Evolutionary conservation across 2,329 filamentous ascomycete genomes (phyloP), one percentile per base, ranked within the genome.

Genomic region (Xylariaceae sp.): DNA sequence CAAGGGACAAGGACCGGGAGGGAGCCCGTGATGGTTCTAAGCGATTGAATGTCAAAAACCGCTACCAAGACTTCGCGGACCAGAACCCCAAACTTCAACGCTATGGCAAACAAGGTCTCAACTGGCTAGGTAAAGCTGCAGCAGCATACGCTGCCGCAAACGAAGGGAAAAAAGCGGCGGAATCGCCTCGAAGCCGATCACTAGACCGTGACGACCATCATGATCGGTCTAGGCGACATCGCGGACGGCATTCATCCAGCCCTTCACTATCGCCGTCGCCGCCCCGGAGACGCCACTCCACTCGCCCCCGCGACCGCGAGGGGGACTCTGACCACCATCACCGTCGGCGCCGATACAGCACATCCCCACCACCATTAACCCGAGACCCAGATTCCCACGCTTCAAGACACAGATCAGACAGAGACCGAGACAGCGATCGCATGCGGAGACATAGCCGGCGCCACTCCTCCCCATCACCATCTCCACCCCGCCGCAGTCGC

Each of bases 61-160:
- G 56, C 47, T 64, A 62, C 16, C 42, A 59, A 16, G 51, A 63
- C 13, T 59, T 60, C 26, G 44, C 56, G n/a, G 37, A 49, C 5
- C 47, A 67, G 2, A 59, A 63, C 3, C 65, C 65, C 0, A 65
- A 54, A 29, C 37, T 69, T 3, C 59, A 67, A 49, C 61, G 58
- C 10, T 54, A 62, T 7, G 66, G 67, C 18, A 62, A 63, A 15
- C 56, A 63, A 18, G 65, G 67, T 13, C 36, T 70, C 16, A 58
- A 55, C 12, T 64, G 62, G 16, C 45, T 70, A 12, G 53, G 64
- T 42, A 64, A 67, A 53, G 63, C 67, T 0, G 67, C 67, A 13
- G 65, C 63, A 2, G 52, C 65, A 18, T 68, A 67, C 36, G 61
- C 65, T 5, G 64, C 67, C 3, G 52, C 63, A 1, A 61, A 69